Base-by-base conservation (phyloP, 768 basidiomycete species). In the Trametes elegans region DNA sequence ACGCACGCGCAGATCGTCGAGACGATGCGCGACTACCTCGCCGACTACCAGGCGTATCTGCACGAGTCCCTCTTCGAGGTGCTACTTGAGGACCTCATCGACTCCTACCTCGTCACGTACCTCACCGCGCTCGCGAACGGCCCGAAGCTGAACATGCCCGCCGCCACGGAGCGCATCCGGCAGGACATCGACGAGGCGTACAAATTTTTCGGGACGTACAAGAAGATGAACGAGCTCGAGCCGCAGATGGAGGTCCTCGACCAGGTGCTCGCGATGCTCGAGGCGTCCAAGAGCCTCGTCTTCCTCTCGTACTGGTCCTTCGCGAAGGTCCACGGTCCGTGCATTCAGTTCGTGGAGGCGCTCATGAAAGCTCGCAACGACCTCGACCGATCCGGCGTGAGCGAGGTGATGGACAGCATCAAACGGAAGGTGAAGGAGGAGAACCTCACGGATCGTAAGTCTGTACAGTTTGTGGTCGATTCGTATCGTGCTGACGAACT, bases 21-120 rank as follows among this genome's bases (percentile, higher is more conserved):
- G 73, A 99, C 97, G 36, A 90, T 98, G 79, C 82, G 87, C 49
- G 97, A 99, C 65, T 98, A 98, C 72, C 93, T 94, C 85, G 70
- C 79, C n/a, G 97, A 98, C 71, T 96, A 92, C 69, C 90, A 95
- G 66, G 79, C 82, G 40, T 97, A 87, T 65, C 85, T 99, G 55
- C 97, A 98, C 67, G 79, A 90, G 13, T 86, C 90, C 6, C 79
- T 99, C 40, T 85, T 98, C 60, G 95, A 98, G 58, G 80, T 98
- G 21, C 78, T 98, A 29, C 77, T 97, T 14, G 95, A 97, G 67
- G 94, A 98, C 66, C 82, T 98, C 29, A 76, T 98, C 49, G 93
- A 98, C 66, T 74, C 87, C 5, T 95, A 96, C 76, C 79, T 99
- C 32, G 85, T 96, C 65, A 79, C 81, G 7, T 98, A 98, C 70